Conservation (phyloP, 2,329 filamentous ascomycete genomes). For the Phyllosticta capitalensis region DNA sequence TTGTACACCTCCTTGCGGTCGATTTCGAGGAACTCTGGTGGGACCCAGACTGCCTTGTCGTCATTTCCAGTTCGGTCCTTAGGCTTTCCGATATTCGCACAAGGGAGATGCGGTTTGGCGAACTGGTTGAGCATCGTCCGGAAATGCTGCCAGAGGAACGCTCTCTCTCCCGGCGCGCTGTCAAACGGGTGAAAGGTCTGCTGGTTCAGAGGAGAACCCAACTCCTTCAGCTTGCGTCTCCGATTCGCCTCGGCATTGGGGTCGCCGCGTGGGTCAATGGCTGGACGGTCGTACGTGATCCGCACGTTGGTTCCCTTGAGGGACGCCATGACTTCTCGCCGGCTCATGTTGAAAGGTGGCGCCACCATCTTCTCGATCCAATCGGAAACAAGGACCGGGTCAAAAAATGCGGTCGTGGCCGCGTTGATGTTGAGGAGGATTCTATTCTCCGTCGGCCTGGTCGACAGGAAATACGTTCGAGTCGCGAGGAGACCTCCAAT, state of each 20-base stretch:
- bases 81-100: background rate
- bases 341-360: background rate
- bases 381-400: background rate
- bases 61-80: background rate
- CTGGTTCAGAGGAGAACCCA: background rate
- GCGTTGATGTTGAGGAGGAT: background rate
- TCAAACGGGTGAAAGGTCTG: background rate
- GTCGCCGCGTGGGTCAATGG: background rate
- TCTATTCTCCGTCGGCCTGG: slow-evolving; percentile 13
- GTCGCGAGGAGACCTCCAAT: background rate
- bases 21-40: slow-evolving; percentile 1
- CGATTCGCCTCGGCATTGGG: background rate
- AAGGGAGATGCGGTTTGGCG: background rate
- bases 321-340: background rate
- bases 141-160: background rate
- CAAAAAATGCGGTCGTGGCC: background rate
- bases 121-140: background rate
- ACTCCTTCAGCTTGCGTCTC: background rate
- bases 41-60: slow-evolving; percentile 1
- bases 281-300: slow-evolving; percentile 6
- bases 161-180: background rate
- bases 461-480: background rate
- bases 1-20: slow-evolving; percentile 1
- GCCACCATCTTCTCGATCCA: background rate
- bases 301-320: slow-evolving; percentile 11